A percentile compares a stretch with the other conserved stretches of the same genome.
Evolutionary conservation across 2,329 filamentous ascomycete genomes (phyloP).

Genomic region (Fusarium tanahbumbuense): DNA sequence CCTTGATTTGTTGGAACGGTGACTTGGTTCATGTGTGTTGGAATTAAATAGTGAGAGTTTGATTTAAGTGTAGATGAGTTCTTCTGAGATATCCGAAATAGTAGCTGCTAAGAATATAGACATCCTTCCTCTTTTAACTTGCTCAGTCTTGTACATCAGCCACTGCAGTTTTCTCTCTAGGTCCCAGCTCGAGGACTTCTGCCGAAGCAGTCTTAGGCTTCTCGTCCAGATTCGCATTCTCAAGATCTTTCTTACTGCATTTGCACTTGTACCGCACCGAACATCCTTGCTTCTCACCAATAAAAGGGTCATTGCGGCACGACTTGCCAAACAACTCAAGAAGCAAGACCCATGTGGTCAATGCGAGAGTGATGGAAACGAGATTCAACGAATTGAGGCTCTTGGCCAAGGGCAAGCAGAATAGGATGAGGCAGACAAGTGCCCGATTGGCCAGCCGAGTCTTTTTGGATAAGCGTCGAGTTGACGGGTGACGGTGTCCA

Average conservation of each 20-base stretch:
- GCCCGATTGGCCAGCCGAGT: slow-evolving; percentile 64
- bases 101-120: background rate
- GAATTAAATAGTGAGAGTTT: background rate
- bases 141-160: slow-evolving; percentile 37
- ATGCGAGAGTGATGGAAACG: slow-evolving; percentile 57
- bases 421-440: slow-evolving; percentile 61
- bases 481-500: slow-evolving; percentile 63
- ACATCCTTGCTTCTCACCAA: slow-evolving; percentile 51
- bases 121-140: background rate
- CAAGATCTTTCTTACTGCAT: slow-evolving; percentile 55
- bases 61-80: background rate
- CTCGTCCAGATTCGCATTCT: slow-evolving; percentile 45
- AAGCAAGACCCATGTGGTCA: slow-evolving; percentile 59
- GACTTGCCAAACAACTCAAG: slow-evolving; percentile 64
- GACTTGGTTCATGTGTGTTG: background rate
- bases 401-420: slow-evolving; percentile 65
- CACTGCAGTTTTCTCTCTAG: slow-evolving; percentile 43
- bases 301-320: slow-evolving; percentile 58
- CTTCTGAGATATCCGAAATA: background rate
- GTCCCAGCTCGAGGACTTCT: slow-evolving; percentile 40
- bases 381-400: slow-evolving; percentile 59
- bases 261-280: slow-evolving; percentile 56
- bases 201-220: slow-evolving; percentile 45
- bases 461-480: slow-evolving; percentile 61
- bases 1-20: background rate